A percentile compares a stretch with the other conserved stretches of the same genome.
These are phyloP conservation scores for Suillus alpinus DNA, from an alignment of 768 basidiomycete genomes.

Conservation along the genomic window DNA sequence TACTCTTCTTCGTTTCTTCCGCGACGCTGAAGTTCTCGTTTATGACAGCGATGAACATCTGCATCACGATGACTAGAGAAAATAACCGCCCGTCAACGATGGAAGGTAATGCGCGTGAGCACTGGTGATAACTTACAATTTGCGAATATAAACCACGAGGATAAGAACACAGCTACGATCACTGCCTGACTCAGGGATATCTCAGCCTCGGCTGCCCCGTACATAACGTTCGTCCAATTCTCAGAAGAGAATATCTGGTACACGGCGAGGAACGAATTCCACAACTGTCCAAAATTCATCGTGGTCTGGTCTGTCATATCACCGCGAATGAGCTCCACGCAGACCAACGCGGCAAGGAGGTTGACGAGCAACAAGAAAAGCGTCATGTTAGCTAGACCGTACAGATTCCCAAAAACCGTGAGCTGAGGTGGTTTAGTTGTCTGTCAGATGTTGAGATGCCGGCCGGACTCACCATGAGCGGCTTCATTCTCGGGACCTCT, in stretches of 20 bases:
- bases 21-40: slow-evolving; percentile 94
- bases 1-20: slow-evolving; percentile 82
- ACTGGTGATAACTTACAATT: slow-evolving; percentile 61
- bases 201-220: slow-evolving; percentile 61
- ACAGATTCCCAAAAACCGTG: slow-evolving; percentile 89
- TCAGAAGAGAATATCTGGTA: slow-evolving; percentile 93
- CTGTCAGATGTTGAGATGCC: slow-evolving; percentile 2
- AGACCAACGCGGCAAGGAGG: slow-evolving; percentile 79
- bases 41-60: slow-evolving; percentile 97
- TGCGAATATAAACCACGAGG: slow-evolving; percentile 86
- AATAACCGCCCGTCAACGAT: slow-evolving; percentile 1
- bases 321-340: slow-evolving; percentile 82
- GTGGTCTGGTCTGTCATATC: slow-evolving; percentile 53
- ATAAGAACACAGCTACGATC: slow-evolving; percentile 68
- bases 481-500: slow-evolving; percentile 87
- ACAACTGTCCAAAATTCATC: slow-evolving; percentile 81
- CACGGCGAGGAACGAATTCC: slow-evolving; percentile 80
- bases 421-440: slow-evolving; percentile 42
- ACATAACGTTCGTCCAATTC: slow-evolving; percentile 85
- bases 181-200: slow-evolving; percentile 62
- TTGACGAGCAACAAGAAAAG: slow-evolving; percentile 88
- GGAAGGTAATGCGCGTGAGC: not conserved
- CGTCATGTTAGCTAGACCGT: slow-evolving; percentile 88
- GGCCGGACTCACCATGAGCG: slow-evolving; percentile 59
- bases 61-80: slow-evolving; percentile 75